These are phyloP conservation scores for Hemerocallis citrina DNA, from an alignment of 106 monocot genomes.

Conservation along the genomic window DNA sequence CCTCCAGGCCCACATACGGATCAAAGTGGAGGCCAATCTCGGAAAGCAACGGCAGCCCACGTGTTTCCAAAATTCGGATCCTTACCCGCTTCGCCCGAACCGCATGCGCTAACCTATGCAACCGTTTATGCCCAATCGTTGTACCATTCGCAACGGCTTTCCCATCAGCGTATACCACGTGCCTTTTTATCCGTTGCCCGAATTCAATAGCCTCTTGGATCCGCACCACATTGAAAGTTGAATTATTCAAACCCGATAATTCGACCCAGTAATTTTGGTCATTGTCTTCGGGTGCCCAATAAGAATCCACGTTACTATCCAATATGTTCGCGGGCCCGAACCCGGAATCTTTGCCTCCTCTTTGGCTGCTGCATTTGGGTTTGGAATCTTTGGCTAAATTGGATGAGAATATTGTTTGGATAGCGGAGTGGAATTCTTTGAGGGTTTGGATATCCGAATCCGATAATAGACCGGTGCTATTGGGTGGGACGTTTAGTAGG, in stretches of 20 bases:
- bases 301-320: slow-evolving; percentile 37
- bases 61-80: slow-evolving; percentile 35
- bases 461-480: slow-evolving; percentile 62
- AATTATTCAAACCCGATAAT: slow-evolving; percentile 5
- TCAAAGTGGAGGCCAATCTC: slow-evolving; percentile 70
- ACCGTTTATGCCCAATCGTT: slow-evolving; percentile 75
- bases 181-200: slow-evolving; percentile 60
- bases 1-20: slow-evolving; percentile 19
- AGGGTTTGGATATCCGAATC: slow-evolving; percentile 36
- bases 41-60: slow-evolving; percentile 50
- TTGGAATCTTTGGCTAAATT: slow-evolving; percentile 38
- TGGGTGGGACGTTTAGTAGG: slow-evolving; percentile 81
- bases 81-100: slow-evolving; percentile 32
- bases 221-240: slow-evolving; percentile 65
- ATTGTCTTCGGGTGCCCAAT: slow-evolving; percentile 47
- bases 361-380: slow-evolving; percentile 58
- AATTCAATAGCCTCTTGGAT: slow-evolving; percentile 65
- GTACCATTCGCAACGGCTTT: slow-evolving; percentile 47
- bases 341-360: slow-evolving; percentile 36
- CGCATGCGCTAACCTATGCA: slow-evolving; percentile 39
- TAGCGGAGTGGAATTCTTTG: slow-evolving; percentile 49
- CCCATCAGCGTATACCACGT: slow-evolving; percentile 52
- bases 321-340: slow-evolving; percentile 46
- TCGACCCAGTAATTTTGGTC: slow-evolving; percentile 47
- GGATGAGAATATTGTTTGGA: slow-evolving; percentile 44